These are phyloP conservation scores for Chlamydomonas urium DNA, from an alignment of 139 green algal genomes.

Conservation along the genomic window DNA sequence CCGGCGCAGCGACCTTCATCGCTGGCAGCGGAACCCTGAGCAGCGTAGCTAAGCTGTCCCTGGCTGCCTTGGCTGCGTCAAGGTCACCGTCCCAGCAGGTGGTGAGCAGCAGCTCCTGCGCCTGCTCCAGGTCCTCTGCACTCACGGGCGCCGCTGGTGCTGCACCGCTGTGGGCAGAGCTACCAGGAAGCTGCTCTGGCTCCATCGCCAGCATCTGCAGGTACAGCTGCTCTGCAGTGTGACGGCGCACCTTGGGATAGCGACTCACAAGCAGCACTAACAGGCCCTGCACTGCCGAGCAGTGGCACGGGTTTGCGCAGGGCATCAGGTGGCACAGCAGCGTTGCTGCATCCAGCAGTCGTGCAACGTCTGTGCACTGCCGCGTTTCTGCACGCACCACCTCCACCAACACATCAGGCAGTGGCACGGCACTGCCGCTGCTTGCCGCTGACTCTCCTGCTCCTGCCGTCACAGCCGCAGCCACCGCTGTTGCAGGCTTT, in stretches of 20 bases:
- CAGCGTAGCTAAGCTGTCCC: conserved; percentile 32
- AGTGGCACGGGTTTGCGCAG: conserved; percentile 17
- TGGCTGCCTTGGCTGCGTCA: conserved; percentile 39
- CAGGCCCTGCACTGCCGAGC: conserved; percentile 49
- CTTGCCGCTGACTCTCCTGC: too few species aligned
- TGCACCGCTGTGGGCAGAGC: not conserved
- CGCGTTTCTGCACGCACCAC: conserved; percentile 41
- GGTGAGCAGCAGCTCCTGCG: conserved; percentile 45
- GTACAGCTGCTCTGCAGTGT: conserved; percentile 83
- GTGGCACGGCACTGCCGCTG: conserved; percentile 10
- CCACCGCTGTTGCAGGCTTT: too few species aligned
- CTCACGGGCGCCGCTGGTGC: not conserved
- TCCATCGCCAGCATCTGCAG: conserved; percentile 65
- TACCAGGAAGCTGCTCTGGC: conserved; percentile 12
- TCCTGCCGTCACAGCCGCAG: too few species aligned
- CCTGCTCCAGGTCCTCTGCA: not conserved
- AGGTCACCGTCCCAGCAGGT: conserved; percentile 62
- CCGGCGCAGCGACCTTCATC: conserved; percentile 24
- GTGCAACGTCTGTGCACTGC: conserved; percentile 59
- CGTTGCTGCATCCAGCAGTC: conserved; percentile 47
- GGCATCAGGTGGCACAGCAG: conserved; percentile 27
- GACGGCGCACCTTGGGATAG: conserved; percentile 62
- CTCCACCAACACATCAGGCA: conserved; percentile 31
- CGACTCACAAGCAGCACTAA: conserved; percentile 58
- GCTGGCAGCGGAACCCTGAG: conserved; percentile 35